Evolutionary conservation across 1,284 basidiomycete species (phyloP), one percentile per base, ranked within the genome.

Genomic region (Cryptococcus jaspeensis): DNA sequence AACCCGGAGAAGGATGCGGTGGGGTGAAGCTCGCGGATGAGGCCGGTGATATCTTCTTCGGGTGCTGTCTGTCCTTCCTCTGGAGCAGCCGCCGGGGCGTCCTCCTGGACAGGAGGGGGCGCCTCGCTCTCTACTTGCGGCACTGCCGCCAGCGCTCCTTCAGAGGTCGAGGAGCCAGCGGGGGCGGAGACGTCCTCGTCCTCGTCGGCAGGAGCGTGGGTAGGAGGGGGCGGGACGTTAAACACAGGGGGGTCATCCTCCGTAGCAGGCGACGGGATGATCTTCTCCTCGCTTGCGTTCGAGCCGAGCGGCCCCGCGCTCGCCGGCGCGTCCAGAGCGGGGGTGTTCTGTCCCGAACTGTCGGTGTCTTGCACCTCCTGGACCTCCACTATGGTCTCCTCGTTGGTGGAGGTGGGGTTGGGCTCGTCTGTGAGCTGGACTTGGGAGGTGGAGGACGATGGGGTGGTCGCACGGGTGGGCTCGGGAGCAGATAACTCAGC

Each of bases 231-330:
- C 7, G 36, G 7, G 41, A 58, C 40, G 16, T 47, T 41, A 44
- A 72, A 72, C 9, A 56, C n/a, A 9, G 69, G 70, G 5, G 64
- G 67, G 48, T 67, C 64, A 50, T 68, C 55, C 44, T 72, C 67
- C 12, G 70, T 72, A 13, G 65, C 60, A 28, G 70, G 69, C 1
- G 69, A 71, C 32, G 70, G 70, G 12, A 72, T 67, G 36, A 72
- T 55, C 36, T 44, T 18, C 43, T 64, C 63, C 39, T 54, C 52
- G 8, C 43, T 49, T 2, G 4, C 38, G 13, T 20, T 25, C 23
- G 28, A 4, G 28, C 28, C 28, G 28, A 9, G 28, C 28, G 28
- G 28, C 9, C 28, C 28, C 28, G 28, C 28, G 5, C 28, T 9
- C 28, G 28, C 28, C 4, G 28, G 9, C 28, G 28, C 9, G 28